Base-by-base conservation (phyloP, 345 rosid genomes). In the Firmiana major region DNA sequence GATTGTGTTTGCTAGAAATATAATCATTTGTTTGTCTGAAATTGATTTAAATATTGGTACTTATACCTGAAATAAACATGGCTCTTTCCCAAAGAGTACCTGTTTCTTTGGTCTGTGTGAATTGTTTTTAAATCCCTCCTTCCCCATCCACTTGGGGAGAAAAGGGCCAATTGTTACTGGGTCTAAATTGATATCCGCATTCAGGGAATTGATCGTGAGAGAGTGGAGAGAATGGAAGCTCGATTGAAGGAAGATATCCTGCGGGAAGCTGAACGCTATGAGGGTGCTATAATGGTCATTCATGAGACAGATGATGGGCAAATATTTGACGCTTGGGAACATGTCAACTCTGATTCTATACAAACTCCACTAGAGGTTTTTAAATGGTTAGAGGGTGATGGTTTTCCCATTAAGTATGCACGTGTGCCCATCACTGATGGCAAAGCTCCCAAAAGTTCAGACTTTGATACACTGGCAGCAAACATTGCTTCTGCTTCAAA, bases 151-250 rank as follows among this genome's bases (percentile, higher is more conserved):
- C 43, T 28, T 49, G 42, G 74, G 74, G 28, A 49, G 59, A n/a
- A 19, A 62, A 75, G 19, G 42, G 66, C 11, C 38, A 34, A 42
- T 7, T 53, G 38, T 65, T 21, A 21, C 73, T 51, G 79, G 78
- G 63, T 78, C 78, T 84, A 64, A 63, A 57, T 43, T 74, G 71
- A 55, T 79, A 70, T 66, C 42, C 68, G 45, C 71, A 65, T 81
- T 69, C 86, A 95, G 98, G 99, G 99, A 80, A 95, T 95, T 77
- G 99, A 89, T 83, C 89, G 94, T 55, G 93, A 90, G 65, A 90
- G 99, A 87, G 99, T 93, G 66, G 97, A 95, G 85, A 84, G 89
- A 78, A 95, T 95, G 99, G 99, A 95, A 86, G 97, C 97, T 88
- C 92, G 99, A 68, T 63, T 93, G 65, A 95, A 89, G 85, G 97